These are phyloP conservation scores for Talaromyces stipitatus DNA, from an alignment of 495 filamentous ascomycete genomes.

Conservation along the genomic window DNA sequence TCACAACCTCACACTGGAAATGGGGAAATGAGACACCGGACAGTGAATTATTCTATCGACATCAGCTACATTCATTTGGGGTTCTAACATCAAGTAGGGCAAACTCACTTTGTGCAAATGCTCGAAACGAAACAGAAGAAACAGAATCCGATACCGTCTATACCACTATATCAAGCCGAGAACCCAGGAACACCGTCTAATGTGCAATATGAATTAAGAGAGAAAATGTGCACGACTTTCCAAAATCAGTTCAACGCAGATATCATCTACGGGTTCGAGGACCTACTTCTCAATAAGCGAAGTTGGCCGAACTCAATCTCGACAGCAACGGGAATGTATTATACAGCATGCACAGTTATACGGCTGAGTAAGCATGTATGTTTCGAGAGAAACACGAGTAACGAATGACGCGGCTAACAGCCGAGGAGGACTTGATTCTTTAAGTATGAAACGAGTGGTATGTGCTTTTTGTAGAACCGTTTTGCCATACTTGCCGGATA, in stretches of 20 bases:
- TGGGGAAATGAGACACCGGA: background rate
- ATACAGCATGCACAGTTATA: background rate
- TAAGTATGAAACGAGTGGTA: background rate
- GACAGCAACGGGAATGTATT: background rate
- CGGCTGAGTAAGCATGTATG: background rate
- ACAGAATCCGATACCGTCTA: background rate
- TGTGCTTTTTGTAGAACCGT: background rate
- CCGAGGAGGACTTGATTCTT: background rate
- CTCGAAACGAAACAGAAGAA: background rate
- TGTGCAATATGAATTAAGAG: background rate
- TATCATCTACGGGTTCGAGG: background rate
- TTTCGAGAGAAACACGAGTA: background rate
- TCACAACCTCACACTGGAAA: background rate
- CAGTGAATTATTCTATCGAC: background rate
- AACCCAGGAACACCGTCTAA: background rate
- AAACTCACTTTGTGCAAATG: background rate
- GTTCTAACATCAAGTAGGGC: background rate
- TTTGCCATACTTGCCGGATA: background rate
- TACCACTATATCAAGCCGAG: background rate
- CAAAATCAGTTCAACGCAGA: background rate
- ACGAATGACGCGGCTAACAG: background rate
- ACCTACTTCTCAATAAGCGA: background rate
- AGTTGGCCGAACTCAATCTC: background rate
- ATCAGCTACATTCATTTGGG: background rate
- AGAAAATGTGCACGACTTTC: background rate